phyloP scores from a whole-genome alignment of 495 filamentous ascomycete genomes.

The Acidiella bohemica region DNA sequence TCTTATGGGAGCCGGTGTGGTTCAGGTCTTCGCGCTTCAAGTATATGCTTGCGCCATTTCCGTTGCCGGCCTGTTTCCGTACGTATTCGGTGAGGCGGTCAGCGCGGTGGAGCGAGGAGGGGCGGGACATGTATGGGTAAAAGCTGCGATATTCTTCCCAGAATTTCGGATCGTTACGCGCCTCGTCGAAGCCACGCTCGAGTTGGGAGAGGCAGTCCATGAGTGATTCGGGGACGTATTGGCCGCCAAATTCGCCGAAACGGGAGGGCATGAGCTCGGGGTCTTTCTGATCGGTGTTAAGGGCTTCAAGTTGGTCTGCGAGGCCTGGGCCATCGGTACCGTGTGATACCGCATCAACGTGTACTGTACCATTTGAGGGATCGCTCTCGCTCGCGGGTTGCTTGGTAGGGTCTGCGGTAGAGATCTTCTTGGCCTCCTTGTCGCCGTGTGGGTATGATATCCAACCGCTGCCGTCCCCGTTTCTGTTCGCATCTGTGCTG shows the following conservation, averaged over 20 bases:
- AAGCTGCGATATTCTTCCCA: constrained; percentile 96
- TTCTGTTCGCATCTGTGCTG: constrained; percentile 38
- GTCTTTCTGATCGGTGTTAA: constrained; percentile 44
- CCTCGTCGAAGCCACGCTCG: constrained; percentile 77
- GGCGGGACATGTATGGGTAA: constrained; percentile 95
- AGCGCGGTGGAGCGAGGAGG: constrained; percentile 79
- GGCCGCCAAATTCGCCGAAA: constrained; percentile 96
- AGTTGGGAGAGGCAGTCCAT: constrained; percentile 94
- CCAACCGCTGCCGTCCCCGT: constrained; percentile 26
- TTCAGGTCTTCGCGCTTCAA: constrained; percentile 91
- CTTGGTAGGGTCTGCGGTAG: constrained; percentile 17
- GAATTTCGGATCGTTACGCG: constrained; percentile 74
- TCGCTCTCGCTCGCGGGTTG: constrained; percentile 15
- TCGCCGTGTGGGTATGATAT: constrained; percentile 13
- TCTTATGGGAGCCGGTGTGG: constrained; percentile 72
- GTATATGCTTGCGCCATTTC: constrained; percentile 87
- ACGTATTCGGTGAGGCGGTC: constrained; percentile 68
- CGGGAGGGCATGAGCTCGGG: constrained; percentile 54
- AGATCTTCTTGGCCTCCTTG: constrained; percentile 14
- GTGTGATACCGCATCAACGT: constrained; percentile 49
- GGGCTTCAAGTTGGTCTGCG: constrained; percentile 57
- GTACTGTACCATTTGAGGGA: constrained; percentile 27
- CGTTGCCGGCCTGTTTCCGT: constrained; percentile 23
- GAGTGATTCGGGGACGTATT: constrained; percentile 93
- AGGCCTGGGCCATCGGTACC: constrained; percentile 51